Base-by-base conservation (phyloP, 371 early-diverging fungal species). In the Polyrhizophydium stewartii region DNA sequence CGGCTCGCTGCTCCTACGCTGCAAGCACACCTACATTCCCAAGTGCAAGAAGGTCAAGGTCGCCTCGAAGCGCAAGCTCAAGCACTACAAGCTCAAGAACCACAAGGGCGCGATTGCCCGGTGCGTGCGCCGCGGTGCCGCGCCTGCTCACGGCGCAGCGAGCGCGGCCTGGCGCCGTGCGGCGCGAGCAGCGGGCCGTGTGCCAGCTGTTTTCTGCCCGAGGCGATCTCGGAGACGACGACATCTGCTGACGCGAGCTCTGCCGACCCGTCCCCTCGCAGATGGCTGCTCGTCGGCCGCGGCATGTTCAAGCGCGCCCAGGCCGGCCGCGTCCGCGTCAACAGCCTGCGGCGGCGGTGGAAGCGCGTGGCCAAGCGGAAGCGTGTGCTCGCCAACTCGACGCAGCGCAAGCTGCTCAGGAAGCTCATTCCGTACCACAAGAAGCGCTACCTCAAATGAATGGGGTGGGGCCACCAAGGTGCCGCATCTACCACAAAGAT, bases 61-160 rank as follows among this genome's bases (percentile, higher is more conserved):
- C 3, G 70, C 72, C 30, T 72, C 73, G n/a, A 73, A 70, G 57
- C 63, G 78, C 16, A 69, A 70, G 58, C 65, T 64, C 9, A 75
- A 75, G 56, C 64, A 72, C 53, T 76, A 78, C 59, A 78, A 78
- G 59, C 47, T 78, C 31, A 78, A 78, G 67, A 78, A 69, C 58
- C 71, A 74, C 57, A 64, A 67, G 25, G 74, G 71, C 17, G 79
- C 79, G 21, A 62, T 69, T 31, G 56, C 73, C 19, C 66, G 78
- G 75, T 77, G 31, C 9, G 56, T 58, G 0, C 57, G 19, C 1
- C 21, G 28, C 35, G 3, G 35, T 13, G 13, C 35, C 7, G 7
- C 13, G 35, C 35, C 13, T 13, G 35, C 35, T 35, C 5, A 51
- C 51, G 7, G 5, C 6, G 9, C 27, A 31, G 27, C 53, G n/a